Percentiles rank a stretch among this genome's conserved stretches.
Conservation (phyloP, 768 basidiomycete species). For the Kwoniella sp. region DNA sequence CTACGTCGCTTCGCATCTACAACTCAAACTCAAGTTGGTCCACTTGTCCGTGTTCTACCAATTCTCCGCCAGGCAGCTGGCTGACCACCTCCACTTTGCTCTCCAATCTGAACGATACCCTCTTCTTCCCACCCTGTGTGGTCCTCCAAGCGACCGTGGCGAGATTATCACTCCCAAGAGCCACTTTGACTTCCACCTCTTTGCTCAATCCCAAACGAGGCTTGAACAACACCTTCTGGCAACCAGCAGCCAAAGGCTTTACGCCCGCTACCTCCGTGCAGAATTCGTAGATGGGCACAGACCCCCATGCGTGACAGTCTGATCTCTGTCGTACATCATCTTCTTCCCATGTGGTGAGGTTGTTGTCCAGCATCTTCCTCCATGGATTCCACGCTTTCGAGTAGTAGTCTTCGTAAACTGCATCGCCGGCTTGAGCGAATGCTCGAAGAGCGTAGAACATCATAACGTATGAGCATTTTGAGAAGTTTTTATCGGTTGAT, state of each 20-base stretch:
- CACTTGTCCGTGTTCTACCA: slow-evolving; percentile 11
- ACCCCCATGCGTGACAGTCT: slow-evolving; percentile 44
- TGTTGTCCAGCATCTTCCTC: slow-evolving; percentile 32
- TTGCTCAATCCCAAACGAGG: slow-evolving; percentile 15
- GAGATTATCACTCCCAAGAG: slow-evolving; percentile 15
- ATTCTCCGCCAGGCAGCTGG: slow-evolving; percentile 6
- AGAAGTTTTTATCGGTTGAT: not conserved
- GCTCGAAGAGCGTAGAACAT: slow-evolving; percentile 43
- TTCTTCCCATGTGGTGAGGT: slow-evolving; percentile 42
- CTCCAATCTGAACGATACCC: slow-evolving; percentile 9
- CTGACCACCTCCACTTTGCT: slow-evolving; percentile 14
- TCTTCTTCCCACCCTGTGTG: not conserved
- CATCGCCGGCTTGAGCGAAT: slow-evolving; percentile 26
- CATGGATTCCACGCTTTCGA: slow-evolving; percentile 19
- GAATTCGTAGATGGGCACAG: slow-evolving; percentile 35
- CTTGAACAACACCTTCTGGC: slow-evolving; percentile 19
- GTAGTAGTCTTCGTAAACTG: slow-evolving; percentile 28
- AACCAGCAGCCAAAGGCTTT: slow-evolving; percentile 27
- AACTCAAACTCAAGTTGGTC: not conserved
- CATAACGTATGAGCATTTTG: slow-evolving; percentile 38
- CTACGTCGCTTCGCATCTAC: not conserved
- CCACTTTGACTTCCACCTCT: slow-evolving; percentile 15
- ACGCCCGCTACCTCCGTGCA: slow-evolving; percentile 37
- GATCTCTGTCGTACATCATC: slow-evolving; percentile 38
- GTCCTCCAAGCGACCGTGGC: slow-evolving; percentile 17